A percentile compares a stretch with the other conserved stretches of the same genome.
Evolutionary conservation across 1,284 basidiomycete genomes (phyloP).

Genomic region (Boletus mariae): DNA sequence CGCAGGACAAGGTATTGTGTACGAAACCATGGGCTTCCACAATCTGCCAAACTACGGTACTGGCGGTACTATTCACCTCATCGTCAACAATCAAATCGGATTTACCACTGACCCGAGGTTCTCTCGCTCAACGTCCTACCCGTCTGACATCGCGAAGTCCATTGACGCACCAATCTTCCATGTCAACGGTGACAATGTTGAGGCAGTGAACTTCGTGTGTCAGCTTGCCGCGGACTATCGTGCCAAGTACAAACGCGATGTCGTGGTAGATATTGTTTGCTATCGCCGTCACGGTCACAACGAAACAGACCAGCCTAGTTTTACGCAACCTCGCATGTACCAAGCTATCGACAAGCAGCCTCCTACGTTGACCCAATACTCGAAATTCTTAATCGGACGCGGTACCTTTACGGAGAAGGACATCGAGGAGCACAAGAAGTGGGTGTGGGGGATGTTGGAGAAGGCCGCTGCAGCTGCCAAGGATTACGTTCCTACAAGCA

Average conservation of each 20-base stretch:
- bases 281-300: constrained; percentile 99
- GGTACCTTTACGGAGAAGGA: constrained; percentile 95
- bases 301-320: constrained; percentile 98
- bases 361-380: constrained; percentile 89
- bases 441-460: constrained; percentile 99
- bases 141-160: constrained; percentile 98
- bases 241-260: constrained; percentile 98
- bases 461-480: constrained; percentile 88
- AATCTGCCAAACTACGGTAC: constrained; percentile 94
- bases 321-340: constrained; percentile 99
- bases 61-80: constrained; percentile 96
- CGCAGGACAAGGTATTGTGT: constrained; percentile 97
- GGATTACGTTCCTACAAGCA: constrained; percentile 89
- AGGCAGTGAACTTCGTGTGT: constrained; percentile 98
- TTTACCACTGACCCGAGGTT: constrained; percentile 99
- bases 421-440: constrained; percentile 97
- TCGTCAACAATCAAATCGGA: constrained; percentile 99
- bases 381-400: constrained; percentile 86
- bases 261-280: constrained; percentile 98
- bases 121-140: constrained; percentile 96
- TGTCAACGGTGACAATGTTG: constrained; percentile 98
- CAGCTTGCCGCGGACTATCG: constrained; percentile 98
- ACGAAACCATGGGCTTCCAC: constrained; percentile 99
- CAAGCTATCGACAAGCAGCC: constrained; percentile 94
- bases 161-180: constrained; percentile 99